Evolutionary conservation across 2,329 filamentous ascomycete species (phyloP).

Genomic region (Chaetomiaceae sp.): DNA sequence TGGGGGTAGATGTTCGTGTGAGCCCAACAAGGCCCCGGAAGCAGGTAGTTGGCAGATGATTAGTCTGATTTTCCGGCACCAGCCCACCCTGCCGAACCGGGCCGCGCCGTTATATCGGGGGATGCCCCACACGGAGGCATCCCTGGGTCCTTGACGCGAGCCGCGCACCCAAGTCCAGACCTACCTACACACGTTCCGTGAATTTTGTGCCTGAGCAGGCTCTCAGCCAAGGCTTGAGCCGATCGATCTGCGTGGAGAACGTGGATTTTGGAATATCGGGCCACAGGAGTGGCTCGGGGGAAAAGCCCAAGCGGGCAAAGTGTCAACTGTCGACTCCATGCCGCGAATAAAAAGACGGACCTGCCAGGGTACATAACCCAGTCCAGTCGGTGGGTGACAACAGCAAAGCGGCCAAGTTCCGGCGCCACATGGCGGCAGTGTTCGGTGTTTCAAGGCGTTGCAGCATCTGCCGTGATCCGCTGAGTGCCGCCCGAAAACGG

Average conservation of each 20-base stretch:
- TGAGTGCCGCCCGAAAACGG: conserved; percentile 4
- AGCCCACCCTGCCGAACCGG: no score
- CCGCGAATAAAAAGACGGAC: background rate
- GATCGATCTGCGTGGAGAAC: conserved; percentile 14
- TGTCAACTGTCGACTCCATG: background rate
- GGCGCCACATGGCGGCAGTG: conserved; percentile 9
- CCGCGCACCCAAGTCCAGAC: background rate
- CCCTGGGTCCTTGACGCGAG: no score
- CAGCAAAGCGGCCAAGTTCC: background rate
- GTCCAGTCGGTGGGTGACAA: background rate
- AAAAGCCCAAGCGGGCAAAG: conserved; percentile 5
- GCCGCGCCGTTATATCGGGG: no score
- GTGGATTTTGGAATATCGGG: conserved; percentile 9
- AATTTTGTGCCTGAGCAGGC: background rate
- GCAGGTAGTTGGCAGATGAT: no score
- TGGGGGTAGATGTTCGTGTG: no score
- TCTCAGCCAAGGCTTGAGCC: conserved; percentile 6
- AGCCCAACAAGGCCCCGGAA: no score
- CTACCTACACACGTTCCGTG: conserved; percentile 2
- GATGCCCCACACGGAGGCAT: no score
- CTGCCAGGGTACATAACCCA: conserved; percentile 5
- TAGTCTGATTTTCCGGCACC: no score
- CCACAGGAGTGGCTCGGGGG: conserved; percentile 1
- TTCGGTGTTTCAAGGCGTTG: conserved; percentile 14
- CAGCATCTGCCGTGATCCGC: conserved; percentile 18